phyloP scores from a whole-genome alignment of 2,329 filamentous ascomycete genomes.

The Colletotrichum cordylinicola region DNA sequence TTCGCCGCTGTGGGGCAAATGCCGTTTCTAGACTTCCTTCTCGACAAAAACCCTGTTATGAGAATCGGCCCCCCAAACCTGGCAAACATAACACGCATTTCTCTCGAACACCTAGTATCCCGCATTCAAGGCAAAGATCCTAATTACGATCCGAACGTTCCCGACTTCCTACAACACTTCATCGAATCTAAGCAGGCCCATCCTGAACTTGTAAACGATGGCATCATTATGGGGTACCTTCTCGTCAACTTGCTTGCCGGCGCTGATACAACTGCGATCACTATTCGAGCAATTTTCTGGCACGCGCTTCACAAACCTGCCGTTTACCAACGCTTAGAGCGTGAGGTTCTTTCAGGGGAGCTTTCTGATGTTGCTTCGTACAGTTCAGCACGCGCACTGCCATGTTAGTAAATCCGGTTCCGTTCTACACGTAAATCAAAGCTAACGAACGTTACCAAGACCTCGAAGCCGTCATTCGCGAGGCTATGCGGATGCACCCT shows the following conservation, averaged over 20 bases:
- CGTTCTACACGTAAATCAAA: constrained; percentile 16
- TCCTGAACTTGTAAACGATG: constrained; percentile 41
- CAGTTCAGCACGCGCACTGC: constrained; percentile 33
- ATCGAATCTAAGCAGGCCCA: constrained; percentile 37
- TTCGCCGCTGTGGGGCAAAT: constrained; percentile 32
- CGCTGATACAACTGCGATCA: constrained; percentile 41
- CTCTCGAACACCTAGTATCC: constrained; percentile 22
- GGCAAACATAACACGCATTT: constrained; percentile 24
- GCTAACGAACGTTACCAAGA: constrained; percentile 38
- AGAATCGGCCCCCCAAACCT: constrained; percentile 28
- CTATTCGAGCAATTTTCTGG: constrained; percentile 39
- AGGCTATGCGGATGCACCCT: constrained; percentile 56
- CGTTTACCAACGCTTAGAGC: constrained; percentile 30
- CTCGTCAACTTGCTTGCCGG: constrained; percentile 39
- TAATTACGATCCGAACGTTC: constrained; percentile 13
- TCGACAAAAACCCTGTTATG: constrained; percentile 34
- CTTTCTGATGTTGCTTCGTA: constrained; percentile 18
- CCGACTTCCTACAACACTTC: constrained; percentile 38
- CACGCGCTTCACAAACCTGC: constrained; percentile 36
- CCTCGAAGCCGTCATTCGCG: constrained; percentile 58
- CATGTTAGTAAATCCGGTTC: constrained; percentile 24
- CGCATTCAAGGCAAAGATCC: constrained; percentile 18
- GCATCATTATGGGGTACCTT: constrained; percentile 32
- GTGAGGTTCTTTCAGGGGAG: constrained; percentile 36
- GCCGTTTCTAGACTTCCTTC: constrained; percentile 28